Percentiles rank a stretch among this genome's conserved stretches.
phyloP scores from a whole-genome alignment of 495 filamentous ascomycete species.

The Aspergillus panamensis region DNA sequence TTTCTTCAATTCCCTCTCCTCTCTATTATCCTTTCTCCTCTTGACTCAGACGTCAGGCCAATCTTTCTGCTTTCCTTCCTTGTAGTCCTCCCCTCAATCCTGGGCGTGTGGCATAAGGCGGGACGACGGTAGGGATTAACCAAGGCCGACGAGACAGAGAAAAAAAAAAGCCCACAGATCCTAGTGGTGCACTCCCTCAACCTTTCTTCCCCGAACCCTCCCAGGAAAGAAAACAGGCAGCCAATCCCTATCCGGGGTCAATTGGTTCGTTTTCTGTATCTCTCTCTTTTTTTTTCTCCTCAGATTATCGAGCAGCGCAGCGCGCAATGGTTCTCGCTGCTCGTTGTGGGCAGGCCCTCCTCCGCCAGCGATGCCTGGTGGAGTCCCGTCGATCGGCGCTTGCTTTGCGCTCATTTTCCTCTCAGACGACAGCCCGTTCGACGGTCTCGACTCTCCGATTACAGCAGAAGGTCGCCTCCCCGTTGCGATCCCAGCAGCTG shows the following conservation, averaged over 20 bases:
- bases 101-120: constrained; percentile 27
- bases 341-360: constrained; percentile 49
- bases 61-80: constrained; percentile 14
- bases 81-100: constrained; percentile 18
- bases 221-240: constrained; percentile 14
- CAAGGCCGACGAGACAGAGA: constrained; percentile 7
- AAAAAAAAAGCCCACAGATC: constrained; percentile 10
- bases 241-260: constrained; percentile 12
- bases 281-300: constrained; percentile 9
- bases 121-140: constrained; percentile 21
- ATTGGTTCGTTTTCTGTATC: constrained; percentile 17
- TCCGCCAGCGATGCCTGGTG: constrained; percentile 45
- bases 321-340: constrained; percentile 50
- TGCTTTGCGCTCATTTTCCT: constrained; percentile 42
- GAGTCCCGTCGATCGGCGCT: constrained; percentile 41
- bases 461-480: constrained; percentile 37
- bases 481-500: constrained; percentile 44
- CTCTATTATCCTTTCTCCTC: constrained; percentile 10
- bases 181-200: constrained; percentile 9
- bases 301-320: constrained; percentile 25
- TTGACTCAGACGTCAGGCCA: constrained; percentile 13
- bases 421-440: constrained; percentile 35
- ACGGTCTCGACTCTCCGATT: constrained; percentile 37
- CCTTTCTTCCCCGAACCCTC: constrained; percentile 15
- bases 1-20: constrained; percentile 15